phyloP scores from a whole-genome alignment of 495 filamentous ascomycete species.

The Aspergillus ostianus region DNA sequence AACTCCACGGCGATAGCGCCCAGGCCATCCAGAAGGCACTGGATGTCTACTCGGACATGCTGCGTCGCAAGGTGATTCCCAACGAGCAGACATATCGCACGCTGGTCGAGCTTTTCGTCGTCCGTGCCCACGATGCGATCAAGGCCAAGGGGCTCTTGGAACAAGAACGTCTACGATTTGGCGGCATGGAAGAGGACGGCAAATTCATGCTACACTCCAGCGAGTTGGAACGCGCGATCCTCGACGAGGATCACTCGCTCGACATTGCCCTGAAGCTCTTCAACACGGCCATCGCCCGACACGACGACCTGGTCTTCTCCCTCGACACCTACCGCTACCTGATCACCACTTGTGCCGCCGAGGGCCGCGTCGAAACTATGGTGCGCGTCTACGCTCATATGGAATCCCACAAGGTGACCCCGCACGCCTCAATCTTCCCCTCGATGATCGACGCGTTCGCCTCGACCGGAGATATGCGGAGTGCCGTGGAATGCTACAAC shows the following conservation, averaged over 20 bases:
- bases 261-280: conserved; percentile 82
- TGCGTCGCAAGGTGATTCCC: conserved; percentile 76
- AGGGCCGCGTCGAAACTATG: conserved; percentile 81
- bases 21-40: conserved; percentile 86
- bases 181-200: conserved; percentile 80
- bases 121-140: conserved; percentile 70
- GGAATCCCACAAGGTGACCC: conserved; percentile 69
- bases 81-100: conserved; percentile 84
- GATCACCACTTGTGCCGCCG: conserved; percentile 79
- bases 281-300: conserved; percentile 60
- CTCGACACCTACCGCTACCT: conserved; percentile 77
- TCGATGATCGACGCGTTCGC: conserved; percentile 93
- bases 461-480: conserved; percentile 71
- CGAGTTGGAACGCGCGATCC: conserved; percentile 76
- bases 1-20: conserved; percentile 64
- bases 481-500: conserved; percentile 93
- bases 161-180: conserved; percentile 73
- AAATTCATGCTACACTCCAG: conserved; percentile 89
- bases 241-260: conserved; percentile 83
- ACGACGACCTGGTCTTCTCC: conserved; percentile 54
- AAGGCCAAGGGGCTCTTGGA: conserved; percentile 68
- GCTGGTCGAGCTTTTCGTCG: conserved; percentile 75
- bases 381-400: conserved; percentile 84
- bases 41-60: conserved; percentile 95
- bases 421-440: conserved; percentile 77